Conservation (phyloP, 2,329 filamentous ascomycete species). For the Phoma herbarum region DNA sequence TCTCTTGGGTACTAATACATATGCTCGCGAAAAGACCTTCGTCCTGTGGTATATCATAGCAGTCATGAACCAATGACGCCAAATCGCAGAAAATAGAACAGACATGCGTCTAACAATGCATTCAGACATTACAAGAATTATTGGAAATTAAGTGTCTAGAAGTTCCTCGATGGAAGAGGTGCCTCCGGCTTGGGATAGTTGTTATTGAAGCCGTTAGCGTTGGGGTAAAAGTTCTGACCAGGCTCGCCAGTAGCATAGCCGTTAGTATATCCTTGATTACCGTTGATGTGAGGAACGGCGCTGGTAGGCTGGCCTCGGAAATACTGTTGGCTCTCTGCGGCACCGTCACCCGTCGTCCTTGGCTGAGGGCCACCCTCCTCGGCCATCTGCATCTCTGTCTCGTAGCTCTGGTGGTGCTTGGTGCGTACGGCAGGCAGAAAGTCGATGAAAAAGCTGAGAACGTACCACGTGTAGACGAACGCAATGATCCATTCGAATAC, state of each 20-base stretch:
- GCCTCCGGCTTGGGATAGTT: constrained; percentile 33
- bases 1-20: not conserved
- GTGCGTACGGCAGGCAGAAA: constrained; percentile 79
- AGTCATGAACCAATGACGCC: not conserved
- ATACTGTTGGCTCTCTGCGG: constrained; percentile 38
- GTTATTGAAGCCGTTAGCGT: constrained; percentile 29
- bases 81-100: not conserved
- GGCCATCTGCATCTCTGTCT: constrained; percentile 49
- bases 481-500: constrained; percentile 82
- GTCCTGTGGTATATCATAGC: constrained; percentile 4
- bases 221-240: constrained; percentile 30
- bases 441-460: constrained; percentile 87
- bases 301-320: constrained; percentile 33
- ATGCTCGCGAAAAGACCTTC: not conserved
- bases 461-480: constrained; percentile 87
- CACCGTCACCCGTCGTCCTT: constrained; percentile 33
- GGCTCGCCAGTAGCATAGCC: constrained; percentile 26
- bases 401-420: constrained; percentile 54
- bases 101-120: constrained; percentile 12
- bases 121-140: constrained; percentile 17
- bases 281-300: constrained; percentile 21
- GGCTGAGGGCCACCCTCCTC: constrained; percentile 28
- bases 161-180: constrained; percentile 40
- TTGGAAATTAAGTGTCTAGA: constrained; percentile 27
- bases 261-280: constrained; percentile 32